Evolutionary conservation across 805 yeast species (phyloP).

Genomic region (Cephaloascus fragrans): DNA sequence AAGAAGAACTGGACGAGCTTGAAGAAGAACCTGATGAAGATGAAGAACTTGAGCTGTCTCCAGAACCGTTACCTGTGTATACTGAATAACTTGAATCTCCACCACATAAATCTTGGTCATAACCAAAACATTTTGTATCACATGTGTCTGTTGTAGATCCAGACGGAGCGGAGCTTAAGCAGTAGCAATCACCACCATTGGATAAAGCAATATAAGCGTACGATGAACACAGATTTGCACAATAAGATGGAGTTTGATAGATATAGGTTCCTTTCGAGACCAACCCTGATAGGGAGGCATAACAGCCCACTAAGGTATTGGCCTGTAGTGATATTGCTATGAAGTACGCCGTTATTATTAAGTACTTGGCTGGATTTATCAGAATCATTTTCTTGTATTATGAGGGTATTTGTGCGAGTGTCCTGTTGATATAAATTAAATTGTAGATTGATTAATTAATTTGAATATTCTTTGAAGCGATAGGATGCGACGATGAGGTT

Average conservation of each 20-base stretch:
- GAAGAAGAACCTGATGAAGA: slow-evolving; percentile 3
- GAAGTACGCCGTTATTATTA: slow-evolving; percentile 1
- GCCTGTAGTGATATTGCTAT: neutral
- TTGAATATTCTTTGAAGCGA: no score
- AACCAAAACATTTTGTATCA: slow-evolving; percentile 23
- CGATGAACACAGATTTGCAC: slow-evolving; percentile 18
- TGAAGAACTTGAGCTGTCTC: slow-evolving; percentile 2
- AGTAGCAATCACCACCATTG: slow-evolving; percentile 26
- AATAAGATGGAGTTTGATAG: slow-evolving; percentile 19
- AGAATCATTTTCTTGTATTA: no score
- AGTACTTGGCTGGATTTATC: no score
- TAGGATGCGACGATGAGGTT: no score
- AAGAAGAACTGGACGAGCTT: slow-evolving; percentile 2
- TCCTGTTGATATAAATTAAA: no score
- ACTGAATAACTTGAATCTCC: slow-evolving; percentile 22
- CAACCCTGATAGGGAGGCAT: slow-evolving; percentile 16
- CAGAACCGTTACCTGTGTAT: slow-evolving; percentile 14
- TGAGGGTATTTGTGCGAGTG: no score
- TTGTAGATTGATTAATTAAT: no score
- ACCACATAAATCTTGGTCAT: slow-evolving; percentile 24
- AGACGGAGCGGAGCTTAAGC: slow-evolving; percentile 23
- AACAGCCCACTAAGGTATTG: slow-evolving; percentile 15
- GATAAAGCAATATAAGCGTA: slow-evolving; percentile 27
- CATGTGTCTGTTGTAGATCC: slow-evolving; percentile 13
- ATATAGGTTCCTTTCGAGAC: slow-evolving; percentile 11